Base-by-base conservation (phyloP, 2,329 filamentous ascomycete genomes). In the Juglanconis juglandina region DNA sequence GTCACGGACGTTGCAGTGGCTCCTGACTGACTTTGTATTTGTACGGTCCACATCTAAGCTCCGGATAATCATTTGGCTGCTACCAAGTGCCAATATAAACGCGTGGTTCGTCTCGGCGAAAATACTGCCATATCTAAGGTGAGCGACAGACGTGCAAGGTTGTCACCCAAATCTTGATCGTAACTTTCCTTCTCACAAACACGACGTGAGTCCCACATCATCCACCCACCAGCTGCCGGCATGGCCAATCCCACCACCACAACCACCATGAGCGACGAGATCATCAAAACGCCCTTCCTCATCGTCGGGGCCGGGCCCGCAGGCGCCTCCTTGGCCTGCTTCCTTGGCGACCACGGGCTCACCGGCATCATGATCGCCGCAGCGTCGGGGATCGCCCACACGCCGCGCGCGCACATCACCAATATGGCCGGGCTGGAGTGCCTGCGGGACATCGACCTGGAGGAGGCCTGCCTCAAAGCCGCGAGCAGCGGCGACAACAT, bases 371-470 rank as follows among this genome's bases (percentile, higher is more conserved):
- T 87, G 63, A 74, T 87, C 54, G 77, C 77, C 6, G 67, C 75
- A 2, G 76, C 79, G 0, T 69, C 81, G 0, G 76, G 78, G 3
- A 84, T 79, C 1, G 81, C 84, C 1, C 73, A 81, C 59, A 85
- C 83, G 1, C 85, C 85, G 1, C 73, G 85, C 33, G 84, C 84
- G 0, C 84, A 87, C 67, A 83, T 86, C 59, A 85, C 81, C 48
- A 87, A 86, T 67, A 81, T 81, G 69, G 82, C 82, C 0, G 81
- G 81, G 0, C 68, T 83, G 74, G 85, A 84, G 65, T 83, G 80
- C 66, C 71, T 83, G 2, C 75, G 81, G 7, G 81, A 83, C 62
- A 78, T 83, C 58, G 79, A 76, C 1, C 68, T 84, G 3, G 79
- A 83, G 34, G 54, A 70, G 35, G 76, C 77, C 24, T 73, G 74